Evolutionary conservation across 306 rosid genomes (phyloP).

Genomic region (Cucurbita ficifolia): DNA sequence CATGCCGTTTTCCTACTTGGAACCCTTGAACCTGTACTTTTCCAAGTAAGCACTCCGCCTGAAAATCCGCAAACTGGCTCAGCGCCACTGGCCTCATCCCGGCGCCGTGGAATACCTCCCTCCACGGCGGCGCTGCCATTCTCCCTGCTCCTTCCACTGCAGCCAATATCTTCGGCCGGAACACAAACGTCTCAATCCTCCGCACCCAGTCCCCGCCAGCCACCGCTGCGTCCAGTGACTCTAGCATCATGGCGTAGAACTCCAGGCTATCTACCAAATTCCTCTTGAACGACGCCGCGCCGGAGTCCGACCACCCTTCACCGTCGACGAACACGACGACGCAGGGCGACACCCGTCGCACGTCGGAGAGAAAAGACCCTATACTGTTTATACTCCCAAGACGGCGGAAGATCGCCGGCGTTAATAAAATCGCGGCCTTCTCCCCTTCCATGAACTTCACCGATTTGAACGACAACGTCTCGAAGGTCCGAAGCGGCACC

Average conservation of each 20-base stretch:
- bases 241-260: conserved; percentile 58
- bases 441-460: conserved; percentile 59
- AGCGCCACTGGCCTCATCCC: conserved; percentile 71
- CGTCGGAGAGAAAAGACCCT: conserved; percentile 28
- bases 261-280: conserved; percentile 42
- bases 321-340: conserved; percentile 58
- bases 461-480: conserved; percentile 41
- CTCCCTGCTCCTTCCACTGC: conserved; percentile 47
- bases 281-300: conserved; percentile 41
- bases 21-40: conserved; percentile 64
- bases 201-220: conserved; percentile 40
- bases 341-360: conserved; percentile 40
- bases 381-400: conserved; percentile 18
- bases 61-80: conserved; percentile 77
- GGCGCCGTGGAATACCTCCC: conserved; percentile 51
- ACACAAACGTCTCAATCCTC: conserved; percentile 39
- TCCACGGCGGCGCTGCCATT: conserved; percentile 25
- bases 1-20: conserved; percentile 66
- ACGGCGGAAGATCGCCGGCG: conserved; percentile 55
- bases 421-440: conserved; percentile 45
- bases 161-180: conserved; percentile 45
- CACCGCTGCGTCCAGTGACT: conserved; percentile 54
- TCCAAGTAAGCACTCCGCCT: conserved; percentile 62
- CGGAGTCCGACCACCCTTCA: conserved; percentile 45
- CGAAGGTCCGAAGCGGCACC: conserved; percentile 33